Evolutionary conservation across 257 asterid species (phyloP).

Genomic region (Solanum tarapatanum): DNA sequence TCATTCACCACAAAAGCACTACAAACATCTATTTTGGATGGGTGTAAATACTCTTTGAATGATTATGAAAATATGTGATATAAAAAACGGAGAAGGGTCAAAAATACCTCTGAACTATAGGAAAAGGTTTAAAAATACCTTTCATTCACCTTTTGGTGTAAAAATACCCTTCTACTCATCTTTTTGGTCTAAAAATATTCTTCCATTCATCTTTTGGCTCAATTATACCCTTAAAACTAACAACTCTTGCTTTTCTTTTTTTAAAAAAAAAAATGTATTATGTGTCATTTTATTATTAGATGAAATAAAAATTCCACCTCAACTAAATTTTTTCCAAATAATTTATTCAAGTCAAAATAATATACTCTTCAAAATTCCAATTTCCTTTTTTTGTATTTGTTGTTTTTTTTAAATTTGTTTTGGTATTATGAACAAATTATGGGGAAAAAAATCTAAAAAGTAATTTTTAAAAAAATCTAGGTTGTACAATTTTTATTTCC

Average conservation of each 20-base stretch:
- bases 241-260: not conserved
- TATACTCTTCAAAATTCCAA: not conserved
- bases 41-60: not conserved
- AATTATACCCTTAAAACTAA: not conserved
- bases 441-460: not conserved
- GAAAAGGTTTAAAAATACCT: not conserved
- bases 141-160: not conserved
- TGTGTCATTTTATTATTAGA: not conserved
- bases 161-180: not conserved
- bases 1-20: not conserved
- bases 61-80: not conserved
- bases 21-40: not conserved
- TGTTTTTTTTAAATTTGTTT: not conserved
- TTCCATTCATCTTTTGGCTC: not conserved
- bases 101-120: not conserved
- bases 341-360: not conserved
- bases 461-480: not conserved
- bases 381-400: not conserved
- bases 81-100: not conserved
- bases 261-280: no score
- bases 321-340: not conserved
- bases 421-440: not conserved
- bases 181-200: not conserved
- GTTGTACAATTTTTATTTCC: not conserved
- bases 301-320: not conserved